Evolutionary conservation across 2,329 filamentous ascomycete genomes (phyloP).

Genomic region (Tolypocladium pustulatum): DNA sequence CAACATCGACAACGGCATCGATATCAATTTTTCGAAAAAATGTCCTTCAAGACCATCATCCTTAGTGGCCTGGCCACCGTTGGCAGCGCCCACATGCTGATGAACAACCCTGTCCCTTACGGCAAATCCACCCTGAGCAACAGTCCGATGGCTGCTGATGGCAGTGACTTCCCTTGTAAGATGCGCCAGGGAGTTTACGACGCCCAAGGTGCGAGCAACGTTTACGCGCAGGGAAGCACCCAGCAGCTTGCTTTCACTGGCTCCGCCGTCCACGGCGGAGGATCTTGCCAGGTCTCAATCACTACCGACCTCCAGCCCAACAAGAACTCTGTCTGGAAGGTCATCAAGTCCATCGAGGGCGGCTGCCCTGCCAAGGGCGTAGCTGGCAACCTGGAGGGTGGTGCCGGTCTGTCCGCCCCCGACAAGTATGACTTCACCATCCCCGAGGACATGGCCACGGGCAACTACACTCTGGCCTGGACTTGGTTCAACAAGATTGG

Average conservation of each 20-base stretch:
- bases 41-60: conserved; percentile 40
- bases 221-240: conserved; percentile 36
- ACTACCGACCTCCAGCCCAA: conserved; percentile 66
- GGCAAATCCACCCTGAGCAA: conserved; percentile 34
- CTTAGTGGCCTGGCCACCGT: conserved; percentile 46
- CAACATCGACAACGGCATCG: not conserved
- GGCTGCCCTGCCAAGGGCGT: conserved; percentile 62
- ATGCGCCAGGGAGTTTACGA: conserved; percentile 34
- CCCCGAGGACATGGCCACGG: conserved; percentile 59
- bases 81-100: conserved; percentile 65
- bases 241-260: conserved; percentile 55
- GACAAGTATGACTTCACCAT: conserved; percentile 60
- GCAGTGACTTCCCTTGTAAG: conserved; percentile 79
- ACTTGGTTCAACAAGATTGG: conserved; percentile 91
- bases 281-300: conserved; percentile 81
- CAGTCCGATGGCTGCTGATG: conserved; percentile 48
- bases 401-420: conserved; percentile 32
- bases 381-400: conserved; percentile 45
- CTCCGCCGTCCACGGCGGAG: conserved; percentile 74
- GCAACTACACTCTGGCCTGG: conserved; percentile 78
- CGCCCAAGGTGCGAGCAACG: conserved; percentile 38
- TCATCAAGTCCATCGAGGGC: conserved; percentile 79
- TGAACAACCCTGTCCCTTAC: conserved; percentile 60
- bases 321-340: conserved; percentile 64
- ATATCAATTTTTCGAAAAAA: conserved; percentile 22